Percentiles rank a stretch among this genome's conserved stretches.
Evolutionary conservation across 352 stramenopile species (phyloP).

Genomic region (Pythium dissimile): DNA sequence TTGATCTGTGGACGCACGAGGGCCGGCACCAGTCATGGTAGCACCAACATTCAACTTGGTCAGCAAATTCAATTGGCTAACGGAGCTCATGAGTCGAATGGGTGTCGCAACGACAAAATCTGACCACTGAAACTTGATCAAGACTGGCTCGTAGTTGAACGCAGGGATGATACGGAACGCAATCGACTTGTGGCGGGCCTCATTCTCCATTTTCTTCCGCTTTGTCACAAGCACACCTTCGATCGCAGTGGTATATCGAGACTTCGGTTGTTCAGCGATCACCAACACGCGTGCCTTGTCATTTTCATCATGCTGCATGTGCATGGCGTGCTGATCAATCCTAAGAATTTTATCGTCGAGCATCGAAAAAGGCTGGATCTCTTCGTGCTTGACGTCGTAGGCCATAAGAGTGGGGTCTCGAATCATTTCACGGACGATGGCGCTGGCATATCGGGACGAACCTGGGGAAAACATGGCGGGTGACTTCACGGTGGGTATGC

Average conservation of each 20-base stretch:
- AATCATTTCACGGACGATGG: conserved; percentile 17
- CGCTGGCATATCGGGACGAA: conserved; percentile 19
- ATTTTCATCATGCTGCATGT: conserved; percentile 49
- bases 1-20: background rate
- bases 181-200: conserved; percentile 57
- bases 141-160: conserved; percentile 63
- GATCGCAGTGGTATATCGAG: conserved; percentile 7
- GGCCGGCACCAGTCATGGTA: background rate
- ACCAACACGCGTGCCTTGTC: conserved; percentile 9
- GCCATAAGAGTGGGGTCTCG: conserved; percentile 35
- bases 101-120: conserved; percentile 66
- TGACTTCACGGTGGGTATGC: background rate
- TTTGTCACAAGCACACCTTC: conserved; percentile 51
- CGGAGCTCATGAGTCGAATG: conserved; percentile 26
- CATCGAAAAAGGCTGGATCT: conserved; percentile 40
- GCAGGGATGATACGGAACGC: conserved; percentile 50
- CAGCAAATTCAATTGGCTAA: conserved; percentile 16
- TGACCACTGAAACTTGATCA: conserved; percentile 72
- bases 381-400: conserved; percentile 56
- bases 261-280: background rate
- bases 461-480: conserved; percentile 3
- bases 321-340: conserved; percentile 41
- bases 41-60: background rate
- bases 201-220: conserved; percentile 57
- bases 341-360: conserved; percentile 51